Evolutionary conservation across 2,329 filamentous ascomycete species (phyloP), one percentile per base, ranked within the genome.

Genomic region (Bipolaris oryzae): DNA sequence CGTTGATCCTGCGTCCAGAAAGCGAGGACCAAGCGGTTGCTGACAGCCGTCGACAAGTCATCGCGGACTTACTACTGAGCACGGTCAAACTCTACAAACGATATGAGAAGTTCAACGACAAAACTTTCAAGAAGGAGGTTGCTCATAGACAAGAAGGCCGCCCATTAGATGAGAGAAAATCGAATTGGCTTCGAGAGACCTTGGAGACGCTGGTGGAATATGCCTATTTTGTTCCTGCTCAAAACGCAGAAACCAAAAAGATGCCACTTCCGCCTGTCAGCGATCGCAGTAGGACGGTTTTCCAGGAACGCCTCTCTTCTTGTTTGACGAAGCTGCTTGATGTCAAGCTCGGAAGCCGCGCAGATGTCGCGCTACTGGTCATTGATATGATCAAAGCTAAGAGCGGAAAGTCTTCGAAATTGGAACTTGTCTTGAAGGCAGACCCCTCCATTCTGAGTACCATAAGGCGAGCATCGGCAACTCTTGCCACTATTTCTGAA

Each of bases 271-370:
- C 81, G 20, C 65, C 78, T 1, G 58, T 86, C 11, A 79, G 79
- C 3, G 74, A 80, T 25, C 72, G 79, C 4, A 81, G 77, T 20
- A 79, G 82, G 61, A 78, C 79, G 35, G 74, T 83, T 43, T 84
- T 85, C 63, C 81, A 82, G 44, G 81, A 81, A 55, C 79, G 84
- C 33, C 76, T 86, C 34, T 82, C 80, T 46, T 85, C 84, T 3
- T 83, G 81, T 61, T 70, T 87, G 20, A 81, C 82, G 44, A 80
- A 80, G 55, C 66, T 86, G 1, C 77, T 85, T 21, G 61, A 58
- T 18, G 60, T 70, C 15, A 58, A 67, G 21, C 57, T 61, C 23
- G 60, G 60, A 20, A 60, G 65, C 1, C 62, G 64, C 21, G 60
- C 70, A 20, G 63, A 68, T 39, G 70, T 72, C 50, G 72, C 72